A percentile compares a stretch with the other conserved stretches of the same genome.
These are phyloP conservation scores for Leptosphaerulina australis DNA, from an alignment of 2,329 filamentous ascomycete genomes.

Conservation along the genomic window DNA sequence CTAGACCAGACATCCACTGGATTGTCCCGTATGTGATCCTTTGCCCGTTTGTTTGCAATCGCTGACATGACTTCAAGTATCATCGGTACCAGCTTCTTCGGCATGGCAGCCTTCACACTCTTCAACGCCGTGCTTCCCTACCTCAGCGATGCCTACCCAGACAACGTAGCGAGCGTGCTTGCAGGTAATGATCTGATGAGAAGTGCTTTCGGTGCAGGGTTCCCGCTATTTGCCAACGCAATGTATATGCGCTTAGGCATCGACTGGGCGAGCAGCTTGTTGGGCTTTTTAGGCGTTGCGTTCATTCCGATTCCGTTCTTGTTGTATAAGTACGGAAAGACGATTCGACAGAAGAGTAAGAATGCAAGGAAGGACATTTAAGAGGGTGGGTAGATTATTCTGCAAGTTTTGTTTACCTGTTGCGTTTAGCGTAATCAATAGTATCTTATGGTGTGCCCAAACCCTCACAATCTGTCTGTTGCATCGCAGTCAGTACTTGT, in stretches of 20 bases:
- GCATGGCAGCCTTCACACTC: constrained; percentile 48
- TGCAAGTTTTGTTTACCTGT: not conserved
- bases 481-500: no score
- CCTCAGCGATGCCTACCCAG: constrained; percentile 51
- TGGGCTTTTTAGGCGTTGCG: constrained; percentile 51
- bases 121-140: constrained; percentile 57
- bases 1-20: constrained; percentile 44
- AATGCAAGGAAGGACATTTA: constrained; percentile 52
- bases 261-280: constrained; percentile 50
- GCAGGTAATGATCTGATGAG: constrained; percentile 55
- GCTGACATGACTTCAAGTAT: constrained; percentile 23
- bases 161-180: constrained; percentile 52
- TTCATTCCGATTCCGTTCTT: constrained; percentile 57
- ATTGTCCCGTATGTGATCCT: constrained; percentile 41
- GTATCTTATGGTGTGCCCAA: no score
- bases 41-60: not conserved
- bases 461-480: no score
- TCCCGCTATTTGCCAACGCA: constrained; percentile 47
- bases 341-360: constrained; percentile 51
- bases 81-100: constrained; percentile 49
- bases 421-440: constrained; percentile 3
- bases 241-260: constrained; percentile 46
- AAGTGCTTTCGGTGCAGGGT: constrained; percentile 50
- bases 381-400: not conserved
- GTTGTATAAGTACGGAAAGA: constrained; percentile 51